A percentile compares a stretch with the other conserved stretches of the same genome.
These are phyloP conservation scores for Heterobasidion annosum DNA, from an alignment of 1,284 basidiomycete genomes.

Conservation along the genomic window DNA sequence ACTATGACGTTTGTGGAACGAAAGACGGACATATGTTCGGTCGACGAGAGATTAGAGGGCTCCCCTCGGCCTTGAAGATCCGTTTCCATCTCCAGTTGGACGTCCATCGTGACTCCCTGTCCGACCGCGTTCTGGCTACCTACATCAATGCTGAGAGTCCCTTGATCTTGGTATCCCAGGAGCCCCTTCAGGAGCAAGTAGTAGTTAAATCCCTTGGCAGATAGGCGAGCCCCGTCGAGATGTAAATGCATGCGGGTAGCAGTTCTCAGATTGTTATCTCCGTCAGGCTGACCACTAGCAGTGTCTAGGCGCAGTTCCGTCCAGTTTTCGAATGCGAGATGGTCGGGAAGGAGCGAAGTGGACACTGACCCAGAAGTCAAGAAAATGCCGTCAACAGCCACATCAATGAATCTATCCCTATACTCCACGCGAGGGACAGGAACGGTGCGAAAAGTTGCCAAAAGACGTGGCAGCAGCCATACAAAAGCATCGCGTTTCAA, in stretches of 20 bases:
- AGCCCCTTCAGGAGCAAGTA: constrained; percentile 29
- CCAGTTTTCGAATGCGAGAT: constrained; percentile 30
- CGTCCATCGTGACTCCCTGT: constrained; percentile 24
- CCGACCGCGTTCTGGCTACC: constrained; percentile 14
- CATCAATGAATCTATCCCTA: constrained; percentile 19
- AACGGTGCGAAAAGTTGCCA: constrained; percentile 24
- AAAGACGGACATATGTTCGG: constrained; percentile 22
- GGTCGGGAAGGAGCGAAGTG: constrained; percentile 31
- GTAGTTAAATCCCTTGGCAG: constrained; percentile 32
- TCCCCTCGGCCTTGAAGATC: constrained; percentile 7
- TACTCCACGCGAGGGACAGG: constrained; percentile 38
- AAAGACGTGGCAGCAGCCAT: constrained; percentile 32
- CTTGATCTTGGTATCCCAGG: constrained; percentile 35
- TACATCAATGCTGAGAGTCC: constrained; percentile 32
- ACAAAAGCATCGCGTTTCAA: constrained; percentile 24
- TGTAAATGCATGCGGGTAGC: constrained; percentile 26
- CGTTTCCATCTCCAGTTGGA: constrained; percentile 28
- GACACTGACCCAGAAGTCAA: constrained; percentile 18
- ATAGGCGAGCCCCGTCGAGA: constrained; percentile 33
- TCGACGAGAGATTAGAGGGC: constrained; percentile 7
- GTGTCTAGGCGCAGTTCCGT: constrained; percentile 30
- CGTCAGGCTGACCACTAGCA: constrained; percentile 6
- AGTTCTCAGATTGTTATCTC: constrained; percentile 15
- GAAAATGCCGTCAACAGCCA: constrained; percentile 28
- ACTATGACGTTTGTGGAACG: constrained; percentile 28